Evolutionary conservation across 1,284 basidiomycete species (phyloP), one percentile per base, ranked within the genome.

Genomic region (Uromyces viciae-fabae): DNA sequence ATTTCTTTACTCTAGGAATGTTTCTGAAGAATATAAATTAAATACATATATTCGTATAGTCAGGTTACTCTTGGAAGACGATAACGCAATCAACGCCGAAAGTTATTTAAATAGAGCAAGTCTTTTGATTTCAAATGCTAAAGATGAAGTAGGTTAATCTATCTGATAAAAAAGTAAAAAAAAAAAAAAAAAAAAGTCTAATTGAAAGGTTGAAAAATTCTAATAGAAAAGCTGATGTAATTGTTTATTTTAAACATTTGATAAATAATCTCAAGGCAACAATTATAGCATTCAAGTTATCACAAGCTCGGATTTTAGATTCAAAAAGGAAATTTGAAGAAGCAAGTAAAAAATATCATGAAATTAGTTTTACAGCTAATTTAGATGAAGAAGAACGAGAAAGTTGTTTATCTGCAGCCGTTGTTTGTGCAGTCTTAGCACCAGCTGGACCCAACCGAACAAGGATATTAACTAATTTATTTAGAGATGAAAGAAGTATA

Each of bases 61-160:
- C 49, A 91, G 96, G 28, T 89, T 99, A 3, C 89, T 96, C n/a
- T 89, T 99, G 49, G 95, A 98, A 88, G 95, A 97, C 56, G 94
- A 94, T 85, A 94, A 97, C 84, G 92, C 93, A 0, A 92, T 94
- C 0, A 92, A 93, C 85, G 97, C 97, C 52, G 96, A 99, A 85
- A 92, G 93, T 7, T 98, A 94, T 86, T 95, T 97, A 86, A 96
- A 95, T 84, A 92, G 96, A 75, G 96, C 97, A n/a, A 93, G 93
- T 14, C 38, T 94, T 52, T 89, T 98, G 38, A 91, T 94, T 46
- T 92, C 94, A 85, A 90, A 90, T 22, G 90, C 91, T 17, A 89
- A 88, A 25, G 91, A 96, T 86, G 91, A 90, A 84, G 92, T 92
- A 84, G 92, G 91, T 14, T 88, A 91, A 52, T 15, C 46, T 22